Conservation (phyloP, 1,284 basidiomycete genomes). For the Quambalaria eucalypti region DNA sequence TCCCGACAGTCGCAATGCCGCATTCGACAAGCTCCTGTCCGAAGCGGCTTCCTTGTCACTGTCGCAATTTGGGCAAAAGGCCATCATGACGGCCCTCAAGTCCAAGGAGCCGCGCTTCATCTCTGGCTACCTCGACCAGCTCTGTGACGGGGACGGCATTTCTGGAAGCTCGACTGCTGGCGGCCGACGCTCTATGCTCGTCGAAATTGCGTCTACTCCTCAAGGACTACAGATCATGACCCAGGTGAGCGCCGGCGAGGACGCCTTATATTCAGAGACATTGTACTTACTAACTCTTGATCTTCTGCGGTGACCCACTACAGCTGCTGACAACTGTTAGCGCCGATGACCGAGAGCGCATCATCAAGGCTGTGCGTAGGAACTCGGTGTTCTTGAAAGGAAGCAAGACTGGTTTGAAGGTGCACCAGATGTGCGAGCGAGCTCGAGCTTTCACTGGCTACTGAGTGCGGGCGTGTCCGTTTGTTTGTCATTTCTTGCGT, state of each 20-base stretch:
- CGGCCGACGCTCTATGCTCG: constrained; percentile 30
- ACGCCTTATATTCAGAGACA: too few relatives aligned
- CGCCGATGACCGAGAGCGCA: constrained; percentile 21
- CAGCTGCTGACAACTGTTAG: constrained; percentile 39
- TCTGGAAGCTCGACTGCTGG: not conserved
- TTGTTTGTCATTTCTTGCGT: too few relatives aligned
- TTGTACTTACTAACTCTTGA: not conserved
- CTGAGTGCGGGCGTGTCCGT: too few relatives aligned
- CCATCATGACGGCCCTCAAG: constrained; percentile 41
- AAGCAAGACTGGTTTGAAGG: constrained; percentile 41
- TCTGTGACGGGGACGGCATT: constrained; percentile 15
- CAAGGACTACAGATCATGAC: constrained; percentile 44
- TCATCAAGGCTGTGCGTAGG: constrained; percentile 38
- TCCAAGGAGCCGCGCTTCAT: constrained; percentile 20
- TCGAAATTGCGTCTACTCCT: constrained; percentile 35
- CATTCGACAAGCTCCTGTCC: constrained; percentile 19
- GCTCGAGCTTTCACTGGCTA: constrained; percentile 41
- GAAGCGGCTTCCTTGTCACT: constrained; percentile 25
- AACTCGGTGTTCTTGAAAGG: constrained; percentile 41
- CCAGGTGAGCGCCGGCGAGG: constrained; percentile 13
- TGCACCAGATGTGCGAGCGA: constrained; percentile 43
- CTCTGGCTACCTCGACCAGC: constrained; percentile 20
- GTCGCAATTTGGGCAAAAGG: constrained; percentile 41
- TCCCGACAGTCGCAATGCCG: constrained; percentile 16
- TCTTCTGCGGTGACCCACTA: not conserved